Percentiles rank a stretch among this genome's conserved stretches.
Conservation (phyloP, 2,329 filamentous ascomycete genomes). For the Septoria linicola region DNA sequence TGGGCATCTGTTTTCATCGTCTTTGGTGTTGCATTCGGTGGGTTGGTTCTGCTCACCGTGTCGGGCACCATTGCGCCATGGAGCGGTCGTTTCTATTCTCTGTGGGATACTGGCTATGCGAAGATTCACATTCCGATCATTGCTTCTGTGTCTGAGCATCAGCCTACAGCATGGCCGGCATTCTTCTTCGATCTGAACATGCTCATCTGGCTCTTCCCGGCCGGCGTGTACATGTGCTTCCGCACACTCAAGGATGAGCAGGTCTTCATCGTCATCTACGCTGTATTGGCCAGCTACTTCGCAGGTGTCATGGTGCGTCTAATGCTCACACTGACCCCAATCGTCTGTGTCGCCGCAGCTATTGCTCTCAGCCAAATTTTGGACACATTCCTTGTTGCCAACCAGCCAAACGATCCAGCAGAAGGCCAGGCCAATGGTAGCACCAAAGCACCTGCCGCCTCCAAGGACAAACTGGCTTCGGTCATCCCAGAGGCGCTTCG, state of each 20-base stretch:
- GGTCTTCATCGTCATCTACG: conserved; percentile 95
- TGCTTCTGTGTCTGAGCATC: conserved; percentile 98
- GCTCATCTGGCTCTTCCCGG: conserved; percentile 98
- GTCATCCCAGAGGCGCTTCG: conserved; percentile 59
- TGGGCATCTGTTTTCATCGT: conserved; percentile 71
- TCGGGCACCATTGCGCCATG: conserved; percentile 93
- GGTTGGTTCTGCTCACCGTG: conserved; percentile 79
- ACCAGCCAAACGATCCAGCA: conserved; percentile 54
- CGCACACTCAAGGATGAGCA: conserved; percentile 91
- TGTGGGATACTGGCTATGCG: conserved; percentile 97
- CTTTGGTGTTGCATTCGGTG: conserved; percentile 69
- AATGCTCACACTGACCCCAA: conserved; percentile 94
- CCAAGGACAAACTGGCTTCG: conserved; percentile 57
- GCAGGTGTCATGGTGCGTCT: conserved; percentile 98
- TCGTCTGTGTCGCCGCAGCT: conserved; percentile 92
- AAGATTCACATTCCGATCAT: conserved; percentile 99
- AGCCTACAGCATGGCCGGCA: conserved; percentile 96
- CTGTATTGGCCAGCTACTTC: conserved; percentile 96
- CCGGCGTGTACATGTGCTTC: conserved; percentile 98
- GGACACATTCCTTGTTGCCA: conserved; percentile 74
- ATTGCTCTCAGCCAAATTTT: conserved; percentile 84
- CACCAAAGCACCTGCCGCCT: conserved; percentile 45
- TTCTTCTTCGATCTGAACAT: conserved; percentile 99
- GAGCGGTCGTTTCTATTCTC: conserved; percentile 97
- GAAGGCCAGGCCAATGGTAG: conserved; percentile 43